Conservation (phyloP, 2,329 filamentous ascomycete genomes). For the Pyrenophora graminea region DNA sequence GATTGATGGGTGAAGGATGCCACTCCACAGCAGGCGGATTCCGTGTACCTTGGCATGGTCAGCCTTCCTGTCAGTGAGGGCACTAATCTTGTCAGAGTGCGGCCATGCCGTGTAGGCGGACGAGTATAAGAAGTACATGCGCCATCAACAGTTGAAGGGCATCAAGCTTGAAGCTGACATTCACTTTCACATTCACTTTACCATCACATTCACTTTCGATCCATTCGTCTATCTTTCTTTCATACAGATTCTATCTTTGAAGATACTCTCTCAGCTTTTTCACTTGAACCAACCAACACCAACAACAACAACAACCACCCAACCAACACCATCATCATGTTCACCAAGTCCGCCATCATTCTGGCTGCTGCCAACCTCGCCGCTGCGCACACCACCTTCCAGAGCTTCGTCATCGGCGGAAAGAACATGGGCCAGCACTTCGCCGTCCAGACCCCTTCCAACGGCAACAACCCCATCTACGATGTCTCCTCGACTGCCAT, state of each 20-base stretch:
- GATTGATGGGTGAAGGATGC: conserved; percentile 35
- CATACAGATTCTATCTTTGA: conserved; percentile 26
- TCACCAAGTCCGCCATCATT: conserved; percentile 37
- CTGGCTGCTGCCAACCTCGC: conserved; percentile 42
- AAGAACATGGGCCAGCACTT: conserved; percentile 42
- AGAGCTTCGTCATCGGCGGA: conserved; percentile 49
- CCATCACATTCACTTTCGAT: conserved; percentile 33
- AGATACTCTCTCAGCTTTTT: conserved; percentile 17
- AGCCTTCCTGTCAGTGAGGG: conserved; percentile 12
- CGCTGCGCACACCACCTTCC: conserved; percentile 45
- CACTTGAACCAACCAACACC: conserved; percentile 9
- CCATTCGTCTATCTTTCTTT: conserved; percentile 33
- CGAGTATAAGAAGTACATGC: conserved; percentile 31
- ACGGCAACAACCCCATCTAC: conserved; percentile 44
- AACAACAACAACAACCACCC: conserved; percentile 16
- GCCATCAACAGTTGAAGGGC: conserved; percentile 12
- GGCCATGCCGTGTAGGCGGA: conserved; percentile 20
- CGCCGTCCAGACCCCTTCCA: conserved; percentile 52
- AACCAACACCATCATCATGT: conserved; percentile 39
- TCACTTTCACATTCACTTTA: conserved; percentile 40
- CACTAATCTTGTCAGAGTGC: conserved; percentile 21
- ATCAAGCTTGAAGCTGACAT: conserved; percentile 42
- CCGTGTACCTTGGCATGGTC: conserved; percentile 10
- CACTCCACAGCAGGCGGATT: conserved; percentile 19
- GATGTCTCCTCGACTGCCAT: conserved; percentile 44